These are phyloP conservation scores for Neurospora tetrasperma DNA, from an alignment of 495 filamentous ascomycete species.

Conservation along the genomic window DNA sequence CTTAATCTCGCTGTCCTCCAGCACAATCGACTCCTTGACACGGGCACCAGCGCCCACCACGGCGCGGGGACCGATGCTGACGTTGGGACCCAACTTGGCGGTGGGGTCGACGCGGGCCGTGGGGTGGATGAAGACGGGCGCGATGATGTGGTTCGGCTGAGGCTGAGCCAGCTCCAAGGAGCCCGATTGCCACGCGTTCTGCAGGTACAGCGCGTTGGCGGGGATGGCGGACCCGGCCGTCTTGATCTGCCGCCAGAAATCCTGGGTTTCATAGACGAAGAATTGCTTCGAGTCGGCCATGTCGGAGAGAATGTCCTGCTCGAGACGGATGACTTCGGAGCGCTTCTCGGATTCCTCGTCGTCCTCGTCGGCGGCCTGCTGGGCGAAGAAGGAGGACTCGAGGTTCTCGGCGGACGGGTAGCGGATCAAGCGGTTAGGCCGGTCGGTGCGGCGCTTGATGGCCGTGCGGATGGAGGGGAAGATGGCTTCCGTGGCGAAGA, in stretches of 20 bases:
- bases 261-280: slow-evolving; percentile 96
- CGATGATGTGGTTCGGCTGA: slow-evolving; percentile 71
- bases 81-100: slow-evolving; percentile 94
- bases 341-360: slow-evolving; percentile 59
- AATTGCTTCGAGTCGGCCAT: slow-evolving; percentile 97
- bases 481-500: slow-evolving; percentile 90
- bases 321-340: slow-evolving; percentile 85
- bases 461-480: slow-evolving; percentile 92
- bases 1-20: slow-evolving; percentile 93
- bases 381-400: slow-evolving; percentile 61
- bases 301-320: slow-evolving; percentile 95
- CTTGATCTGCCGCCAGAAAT: slow-evolving; percentile 99
- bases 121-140: slow-evolving; percentile 95
- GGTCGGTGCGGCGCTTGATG: slow-evolving; percentile 90
- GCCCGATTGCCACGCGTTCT: slow-evolving; percentile 79
- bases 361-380: slow-evolving; percentile 44
- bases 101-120: slow-evolving; percentile 87
- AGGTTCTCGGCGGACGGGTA: slow-evolving; percentile 95
- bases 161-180: slow-evolving; percentile 70
- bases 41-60: slow-evolving; percentile 79
- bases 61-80: slow-evolving; percentile 83
- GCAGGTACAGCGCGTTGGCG: slow-evolving; percentile 93
- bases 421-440: slow-evolving; percentile 73
- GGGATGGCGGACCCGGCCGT: slow-evolving; percentile 95
- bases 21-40: slow-evolving; percentile 90